Base-by-base conservation (phyloP, 139 green algal genomes). In the Chlamydomonas sp. region DNA sequence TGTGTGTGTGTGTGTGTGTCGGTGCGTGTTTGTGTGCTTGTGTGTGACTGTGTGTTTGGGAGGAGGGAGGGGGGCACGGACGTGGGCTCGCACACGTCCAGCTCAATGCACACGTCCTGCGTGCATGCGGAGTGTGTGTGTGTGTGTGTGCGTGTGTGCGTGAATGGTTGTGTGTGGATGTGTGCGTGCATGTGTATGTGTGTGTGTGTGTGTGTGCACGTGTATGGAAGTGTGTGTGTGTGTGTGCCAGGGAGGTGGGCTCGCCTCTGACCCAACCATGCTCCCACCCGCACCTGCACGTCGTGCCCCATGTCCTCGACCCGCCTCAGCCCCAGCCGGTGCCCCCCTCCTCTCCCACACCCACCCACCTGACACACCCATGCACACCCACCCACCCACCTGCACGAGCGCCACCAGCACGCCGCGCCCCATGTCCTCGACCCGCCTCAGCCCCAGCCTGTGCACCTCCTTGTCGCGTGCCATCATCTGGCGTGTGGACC, bases 361-460 rank as follows among this genome's bases (percentile, higher is more conserved):
- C 43, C 54, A 35, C 13, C 54, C 29, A 47, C 13, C 10, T 47
- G 5, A 43, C 29, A 16, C 29, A 47, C 10, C 29, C 24, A 8
- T n/a, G 30, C 29, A 67, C 5, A 4, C 34, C 47, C 28, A 48
- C 24, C 5, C 26, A 22, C 76, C 31, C 61, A 83, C 84, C 84
- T 92, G 84, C 30, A 92, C 57, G n/a, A 90, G 34, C 26, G 86
- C 81, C 35, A 86, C 77, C 36, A 92, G 70, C 29, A 90, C 81
- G 24, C 83, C 80, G 35, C 76, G 69, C 1, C 77, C 76, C 48
- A 85, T 65, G 36, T 85, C 71, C 34, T 84, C 85, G 49, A 91
- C 82, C 6, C 38, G 37, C 8, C 64, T 26, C 67, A 94, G 79
- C 1, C 77, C 74, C 37, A 94, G 79, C 6, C 81, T 72, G 48